phyloP scores from a whole-genome alignment of 208 protist species.

The Herpetomonas tarakana region DNA sequence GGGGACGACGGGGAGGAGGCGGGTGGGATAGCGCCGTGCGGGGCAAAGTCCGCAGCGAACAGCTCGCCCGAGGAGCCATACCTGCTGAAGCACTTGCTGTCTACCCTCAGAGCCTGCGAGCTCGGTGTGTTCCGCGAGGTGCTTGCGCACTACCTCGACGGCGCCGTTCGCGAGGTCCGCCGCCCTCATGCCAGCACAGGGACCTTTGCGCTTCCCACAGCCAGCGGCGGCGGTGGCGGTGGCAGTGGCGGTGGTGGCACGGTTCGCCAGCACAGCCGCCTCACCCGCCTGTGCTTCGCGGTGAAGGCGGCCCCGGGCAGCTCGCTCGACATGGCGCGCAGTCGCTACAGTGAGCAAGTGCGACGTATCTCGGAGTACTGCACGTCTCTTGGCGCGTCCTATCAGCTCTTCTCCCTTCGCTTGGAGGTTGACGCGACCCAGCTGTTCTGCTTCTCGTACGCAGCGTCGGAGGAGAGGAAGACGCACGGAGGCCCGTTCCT shows the following conservation, averaged over 20 bases:
- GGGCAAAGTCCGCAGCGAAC: too few relatives aligned
- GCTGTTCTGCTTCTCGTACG: slow-evolving; percentile 70
- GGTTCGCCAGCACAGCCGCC: slow-evolving; percentile 20
- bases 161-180: slow-evolving; percentile 17
- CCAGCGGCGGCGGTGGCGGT: neutral
- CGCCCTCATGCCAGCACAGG: too few relatives aligned
- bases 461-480: slow-evolving; percentile 48
- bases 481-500: slow-evolving; percentile 46
- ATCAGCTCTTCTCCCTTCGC: slow-evolving; percentile 49
- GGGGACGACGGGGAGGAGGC: neutral
- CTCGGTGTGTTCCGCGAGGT: slow-evolving; percentile 28
- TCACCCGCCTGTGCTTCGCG: slow-evolving; percentile 65
- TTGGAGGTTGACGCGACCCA: slow-evolving; percentile 49
- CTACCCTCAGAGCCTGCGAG: slow-evolving; percentile 26
- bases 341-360: slow-evolving; percentile 50
- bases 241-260: slow-evolving; percentile 3
- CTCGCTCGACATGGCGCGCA: slow-evolving; percentile 62
- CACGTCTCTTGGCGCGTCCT: slow-evolving; percentile 27
- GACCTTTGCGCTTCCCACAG: too few relatives aligned
- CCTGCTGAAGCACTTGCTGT: slow-evolving; percentile 24
- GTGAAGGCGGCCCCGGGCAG: slow-evolving; percentile 45
- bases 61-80: slow-evolving; percentile 7
- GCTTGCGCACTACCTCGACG: slow-evolving; percentile 28
- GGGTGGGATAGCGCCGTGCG: too few relatives aligned
- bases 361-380: slow-evolving; percentile 46